Percentiles rank a stretch among this genome's conserved stretches.
Conservation (phyloP, 208 protist species). For the Acanthamoeba triangularis region DNA sequence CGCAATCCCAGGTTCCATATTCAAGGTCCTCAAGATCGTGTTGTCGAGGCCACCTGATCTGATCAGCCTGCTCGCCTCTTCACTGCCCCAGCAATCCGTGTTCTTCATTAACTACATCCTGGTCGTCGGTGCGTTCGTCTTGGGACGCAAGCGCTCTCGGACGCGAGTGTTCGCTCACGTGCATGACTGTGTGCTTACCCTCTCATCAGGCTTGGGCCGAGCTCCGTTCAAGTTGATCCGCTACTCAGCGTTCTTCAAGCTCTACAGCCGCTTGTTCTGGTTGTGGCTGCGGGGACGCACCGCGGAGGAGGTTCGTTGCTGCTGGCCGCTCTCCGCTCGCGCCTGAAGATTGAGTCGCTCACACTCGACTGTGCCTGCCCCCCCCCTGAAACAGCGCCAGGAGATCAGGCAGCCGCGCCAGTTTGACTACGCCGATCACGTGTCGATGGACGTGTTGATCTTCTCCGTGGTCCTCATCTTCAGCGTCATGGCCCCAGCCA, state of each 20-base stretch:
- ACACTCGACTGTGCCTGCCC: background rate
- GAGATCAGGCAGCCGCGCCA: background rate
- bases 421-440: conserved; percentile 61
- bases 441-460: conserved; percentile 41
- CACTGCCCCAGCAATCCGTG: conserved; percentile 55
- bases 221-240: conserved; percentile 53
- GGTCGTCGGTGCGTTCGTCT: conserved; percentile 3
- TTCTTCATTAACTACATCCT: conserved; percentile 76
- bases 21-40: conserved; percentile 25
- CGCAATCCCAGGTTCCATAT: background rate
- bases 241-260: conserved; percentile 13
- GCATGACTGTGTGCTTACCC: too few species aligned
- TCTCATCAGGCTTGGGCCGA: conserved; percentile 15
- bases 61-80: conserved; percentile 13
- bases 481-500: conserved; percentile 50
- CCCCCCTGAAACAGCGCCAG: background rate
- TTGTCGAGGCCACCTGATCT: conserved; percentile 1
- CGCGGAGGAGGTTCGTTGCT: background rate
- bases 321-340: background rate
- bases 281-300: background rate
- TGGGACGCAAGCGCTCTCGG: too few species aligned
- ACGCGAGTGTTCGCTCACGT: too few species aligned
- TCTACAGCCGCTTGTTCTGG: conserved; percentile 17
- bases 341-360: too few species aligned
- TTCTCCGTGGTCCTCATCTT: conserved; percentile 59